Evolutionary conservation across 768 basidiomycete species (phyloP), one percentile per base, ranked within the genome.

Genomic region (Zangia roseola): DNA sequence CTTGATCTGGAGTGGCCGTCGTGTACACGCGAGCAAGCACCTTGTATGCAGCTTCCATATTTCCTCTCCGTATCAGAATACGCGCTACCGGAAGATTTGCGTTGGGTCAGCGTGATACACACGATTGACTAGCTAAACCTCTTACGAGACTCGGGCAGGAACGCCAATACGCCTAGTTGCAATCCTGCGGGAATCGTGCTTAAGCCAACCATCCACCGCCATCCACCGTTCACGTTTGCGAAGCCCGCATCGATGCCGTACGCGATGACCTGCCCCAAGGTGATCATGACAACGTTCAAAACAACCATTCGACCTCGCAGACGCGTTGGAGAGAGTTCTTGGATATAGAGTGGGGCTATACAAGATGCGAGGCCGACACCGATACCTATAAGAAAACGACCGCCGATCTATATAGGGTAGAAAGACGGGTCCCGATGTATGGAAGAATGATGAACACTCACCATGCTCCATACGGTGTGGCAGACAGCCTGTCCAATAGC

Each of bases 161-260:
- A 82, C 46, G 80, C 71, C 43, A 91, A 60, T 45, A 82, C 68
- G 4, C 76, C 37, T 31, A 84, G 71, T 59, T 91, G 88, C 6
- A 89, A 48, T 3, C 67, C 82, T 2, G 86, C 83, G 1, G 87
- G 87, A 2, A 86, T 71, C 2, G 80, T 79, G 13, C 89, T 86
- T 3, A 91, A 69, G 4, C 87, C 90, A 14, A 88, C 86, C 85
- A 91, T 88, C 81, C 81, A 91, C 43, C 90, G 71, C 90, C 90
- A 93, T 3, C 90, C 90, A 4, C 75, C 69, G 26, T 67, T 65
- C 44, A 78, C 67, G 48, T 78, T 76, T 49, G 74, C 78, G 55
- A 86, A 86, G 3, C 78, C 84, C 20, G 84, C 84, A 21, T 80
- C 86, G 46, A 84, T 82, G 17, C 80, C 84, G 60, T 89, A 91